Conservation (phyloP, 2,329 filamentous ascomycete species). For the Periconia sp. region DNA sequence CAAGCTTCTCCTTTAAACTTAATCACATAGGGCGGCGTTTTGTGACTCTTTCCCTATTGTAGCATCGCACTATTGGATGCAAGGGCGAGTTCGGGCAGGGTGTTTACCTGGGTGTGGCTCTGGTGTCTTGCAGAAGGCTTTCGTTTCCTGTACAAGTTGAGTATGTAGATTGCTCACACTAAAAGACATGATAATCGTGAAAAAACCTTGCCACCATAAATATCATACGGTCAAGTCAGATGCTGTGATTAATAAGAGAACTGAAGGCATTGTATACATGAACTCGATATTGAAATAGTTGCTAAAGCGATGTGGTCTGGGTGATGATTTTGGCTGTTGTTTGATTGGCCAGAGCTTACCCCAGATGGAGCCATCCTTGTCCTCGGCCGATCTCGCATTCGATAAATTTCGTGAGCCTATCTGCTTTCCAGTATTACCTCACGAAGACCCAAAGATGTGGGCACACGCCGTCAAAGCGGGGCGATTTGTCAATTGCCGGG, state of each 20-base stretch:
- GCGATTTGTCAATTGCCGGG: slow-evolving; percentile 35
- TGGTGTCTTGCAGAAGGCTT: not conserved
- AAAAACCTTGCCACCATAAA: no score
- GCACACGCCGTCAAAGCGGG: slow-evolving; percentile 34
- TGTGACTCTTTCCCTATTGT: not conserved
- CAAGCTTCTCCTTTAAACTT: not conserved
- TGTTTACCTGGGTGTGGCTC: not conserved
- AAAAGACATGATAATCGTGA: no score
- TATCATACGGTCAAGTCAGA: not conserved
- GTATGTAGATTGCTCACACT: not conserved
- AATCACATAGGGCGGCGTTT: not conserved
- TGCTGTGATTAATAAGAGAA: not conserved
- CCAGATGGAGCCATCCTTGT: slow-evolving; percentile 17
- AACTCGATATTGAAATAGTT: no score
- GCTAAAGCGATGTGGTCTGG: no score
- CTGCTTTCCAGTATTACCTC: slow-evolving; percentile 16
- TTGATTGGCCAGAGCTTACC: slow-evolving; percentile 28
- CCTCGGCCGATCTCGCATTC: slow-evolving; percentile 31
- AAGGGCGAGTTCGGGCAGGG: not conserved
- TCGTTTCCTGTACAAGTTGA: not conserved
- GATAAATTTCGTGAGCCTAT: slow-evolving; percentile 28
- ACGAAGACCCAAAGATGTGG: slow-evolving; percentile 33
- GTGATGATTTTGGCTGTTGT: slow-evolving; percentile 12
- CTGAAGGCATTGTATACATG: no score
- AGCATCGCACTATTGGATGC: not conserved